phyloP scores from a whole-genome alignment of 331 rosid species.

The Pyracantha coccinea region DNA sequence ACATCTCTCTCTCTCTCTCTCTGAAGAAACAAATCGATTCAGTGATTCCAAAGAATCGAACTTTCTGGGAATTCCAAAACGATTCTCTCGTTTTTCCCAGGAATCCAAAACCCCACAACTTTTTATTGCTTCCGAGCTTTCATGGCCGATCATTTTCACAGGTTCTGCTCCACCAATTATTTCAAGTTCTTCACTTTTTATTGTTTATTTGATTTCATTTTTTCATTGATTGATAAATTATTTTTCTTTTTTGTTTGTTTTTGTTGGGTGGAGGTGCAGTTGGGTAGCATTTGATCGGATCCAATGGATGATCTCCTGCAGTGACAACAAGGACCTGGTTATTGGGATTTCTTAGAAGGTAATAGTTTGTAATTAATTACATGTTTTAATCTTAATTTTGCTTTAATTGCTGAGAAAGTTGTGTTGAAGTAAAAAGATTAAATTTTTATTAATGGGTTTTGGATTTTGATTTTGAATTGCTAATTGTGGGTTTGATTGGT shows the following conservation, averaged over 20 bases:
- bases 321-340: constrained; percentile 19
- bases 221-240: background rate
- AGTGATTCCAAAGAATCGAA: constrained; percentile 5
- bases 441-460: background rate
- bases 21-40: background rate
- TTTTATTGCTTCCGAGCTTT: constrained; percentile 27
- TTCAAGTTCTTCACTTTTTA: background rate
- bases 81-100: constrained; percentile 10
- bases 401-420: constrained; percentile 1
- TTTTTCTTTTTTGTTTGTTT: background rate
- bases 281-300: constrained; percentile 35
- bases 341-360: constrained; percentile 18
- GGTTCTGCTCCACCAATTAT: constrained; percentile 31
- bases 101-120: constrained; percentile 6
- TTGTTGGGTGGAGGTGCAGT: constrained; percentile 5
- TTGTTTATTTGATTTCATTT: background rate
- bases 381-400: background rate
- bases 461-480: background rate
- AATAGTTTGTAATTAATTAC: constrained; percentile 3
- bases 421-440: background rate
- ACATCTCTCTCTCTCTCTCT: background rate
- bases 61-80: constrained; percentile 1
- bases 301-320: constrained; percentile 21
- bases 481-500: background rate
- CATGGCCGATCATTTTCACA: constrained; percentile 50